Evolutionary conservation across 78 protist species (phyloP), one percentile per base, ranked within the genome.

Genomic region (Dictyostelium capitatum): DNA sequence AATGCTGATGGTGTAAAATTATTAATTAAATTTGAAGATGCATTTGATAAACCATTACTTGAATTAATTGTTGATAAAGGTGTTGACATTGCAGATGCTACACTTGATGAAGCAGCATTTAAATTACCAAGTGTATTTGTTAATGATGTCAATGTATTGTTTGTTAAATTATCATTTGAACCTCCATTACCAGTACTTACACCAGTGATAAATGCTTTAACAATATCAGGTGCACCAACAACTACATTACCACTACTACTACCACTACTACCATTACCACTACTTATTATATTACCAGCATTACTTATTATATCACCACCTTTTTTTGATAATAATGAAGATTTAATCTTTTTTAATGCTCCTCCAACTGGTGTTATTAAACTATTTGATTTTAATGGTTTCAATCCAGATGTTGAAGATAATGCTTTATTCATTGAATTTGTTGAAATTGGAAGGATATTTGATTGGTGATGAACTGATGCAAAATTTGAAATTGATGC

Each of bases 141-240:
- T 4, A 85, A 30, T 54, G 92, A 62, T 5, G 92, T 37, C 9
- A 85, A 32, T n/a, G 83, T 41, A 62, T 85, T 85, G 56, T 72
- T 85, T 23, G 92, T 74, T 20, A 82, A 17, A 37, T 82, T 82
- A 30, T 70, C 43, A 53, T 70, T 70, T 19, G 54, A 19, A 47
- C 92, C 92, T 15, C 92, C 92, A 47, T 85, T 83, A 46, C 92
- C 92, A 5, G 92, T 85, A 8, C 54, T 57, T 17, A 70, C 92
- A 75, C 92, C 92, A 59, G 74, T 73, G 9, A 75, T 46, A 6
- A 85, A 74, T 30, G 92, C 92, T 30, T 85, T 85, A 4, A 85
- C 83, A 59, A 85, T 75, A 62, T 85, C 92, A 10, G 92, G 92
- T 43, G 92, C 92, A 30, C 92, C 65, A 20, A 85, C 30, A 30